Percentiles rank a stretch among this genome's conserved stretches.
Conservation (phyloP, 768 basidiomycete genomes). For the Lactarius hengduanensis region DNA sequence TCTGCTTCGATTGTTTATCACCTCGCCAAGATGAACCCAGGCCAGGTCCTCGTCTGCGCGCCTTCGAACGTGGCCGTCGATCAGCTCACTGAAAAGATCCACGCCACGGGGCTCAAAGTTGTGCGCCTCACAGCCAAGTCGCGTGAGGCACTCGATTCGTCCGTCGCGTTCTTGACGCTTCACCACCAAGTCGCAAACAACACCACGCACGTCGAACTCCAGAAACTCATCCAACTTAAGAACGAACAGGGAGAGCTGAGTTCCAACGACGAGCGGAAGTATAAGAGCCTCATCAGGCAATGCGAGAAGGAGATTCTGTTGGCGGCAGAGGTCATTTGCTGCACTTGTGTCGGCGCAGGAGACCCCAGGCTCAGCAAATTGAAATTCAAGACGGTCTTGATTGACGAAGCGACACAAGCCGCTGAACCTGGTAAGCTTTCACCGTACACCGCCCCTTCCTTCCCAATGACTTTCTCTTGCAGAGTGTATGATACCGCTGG, state of each 20-base stretch:
- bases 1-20: conserved; percentile 99
- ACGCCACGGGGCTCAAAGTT: conserved; percentile 97
- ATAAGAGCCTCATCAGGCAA: conserved; percentile 91
- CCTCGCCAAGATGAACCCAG: conserved; percentile 99
- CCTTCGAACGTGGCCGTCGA: conserved; percentile 99
- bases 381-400: conserved; percentile 97
- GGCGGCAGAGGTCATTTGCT: conserved; percentile 97
- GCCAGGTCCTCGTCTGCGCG: conserved; percentile 97
- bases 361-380: conserved; percentile 95
- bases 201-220: conserved; percentile 93
- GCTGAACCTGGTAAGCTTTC: conserved; percentile 80
- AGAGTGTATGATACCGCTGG: conserved; percentile 99
- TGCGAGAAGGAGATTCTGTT: conserved; percentile 97
- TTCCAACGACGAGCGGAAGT: conserved; percentile 95
- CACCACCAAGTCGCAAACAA: conserved; percentile 98
- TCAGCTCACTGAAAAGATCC: conserved; percentile 98
- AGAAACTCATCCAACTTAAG: conserved; percentile 97
- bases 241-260: conserved; percentile 97
- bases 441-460: conserved; percentile 9
- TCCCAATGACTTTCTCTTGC: conserved; percentile 24
- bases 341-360: conserved; percentile 96
- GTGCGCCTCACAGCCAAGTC: conserved; percentile 98
- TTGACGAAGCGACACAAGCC: conserved; percentile 98
- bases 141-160: conserved; percentile 96
- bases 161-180: conserved; percentile 87